Base-by-base conservation (phyloP, 2,329 filamentous ascomycete species). In the Exophiala viscosa region DNA sequence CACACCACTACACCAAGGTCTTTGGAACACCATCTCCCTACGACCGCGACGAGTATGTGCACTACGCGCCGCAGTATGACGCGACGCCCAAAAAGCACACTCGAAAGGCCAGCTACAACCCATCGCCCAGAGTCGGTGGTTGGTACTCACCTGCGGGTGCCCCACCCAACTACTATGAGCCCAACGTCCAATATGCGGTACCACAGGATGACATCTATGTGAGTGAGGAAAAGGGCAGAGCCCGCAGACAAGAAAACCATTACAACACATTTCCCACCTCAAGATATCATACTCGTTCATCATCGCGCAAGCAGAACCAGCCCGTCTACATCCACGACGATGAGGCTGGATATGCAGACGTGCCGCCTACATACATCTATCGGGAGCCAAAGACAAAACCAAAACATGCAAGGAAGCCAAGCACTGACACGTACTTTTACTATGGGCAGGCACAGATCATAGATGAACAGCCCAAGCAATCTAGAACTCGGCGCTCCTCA, bases 121-220 rank as follows among this genome's bases (percentile, higher is more conserved):
- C 70, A 54, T 70, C 72, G 28, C 63, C 69, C 10, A 48, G 50
- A 40, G 46, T 55, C 6, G 64, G 66, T 45, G 69, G 67, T 52
- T 74, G 67, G 65, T 68, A 75, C 58, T 72, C 67, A 49, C 67
- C 62, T 48, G 64, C 76, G 58, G 71, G 72, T 46, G 71, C 71
- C 56, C 69, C 69, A 49, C 70, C 73, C 46, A 67, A 68, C 52
- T 76, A 74, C 64, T 74, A 78, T 62, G 72, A 77, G 43, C 56
- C 67, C 46, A 69, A 69, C 62, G 70, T 71, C 65, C 69, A 76
- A 69, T 69, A 79, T 75, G 68, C 75, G 73, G 69, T 76, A 58
- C 72, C 73, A 71, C 72, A 69, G 66, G 74, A 73, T 67, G 76
- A 79, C 70, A 80, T 84, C 72, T 78, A 81, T 84, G 82, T 85